These are phyloP conservation scores for Xylaria bambusicola DNA, from an alignment of 495 filamentous ascomycete species.

Conservation along the genomic window DNA sequence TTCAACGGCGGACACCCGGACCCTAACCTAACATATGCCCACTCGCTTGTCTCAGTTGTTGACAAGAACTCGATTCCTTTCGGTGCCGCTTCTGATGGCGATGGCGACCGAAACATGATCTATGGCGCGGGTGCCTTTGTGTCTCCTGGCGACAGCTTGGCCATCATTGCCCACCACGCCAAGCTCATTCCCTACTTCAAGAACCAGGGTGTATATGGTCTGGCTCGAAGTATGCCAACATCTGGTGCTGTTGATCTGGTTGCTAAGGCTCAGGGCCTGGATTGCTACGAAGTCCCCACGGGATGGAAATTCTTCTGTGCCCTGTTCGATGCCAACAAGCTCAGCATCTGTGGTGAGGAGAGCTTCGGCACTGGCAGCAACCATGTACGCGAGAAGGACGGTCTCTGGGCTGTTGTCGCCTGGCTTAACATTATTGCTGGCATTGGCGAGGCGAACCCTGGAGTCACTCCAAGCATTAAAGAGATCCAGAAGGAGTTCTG, in stretches of 20 bases:
- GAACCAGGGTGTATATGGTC: constrained; percentile 91
- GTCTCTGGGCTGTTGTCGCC: constrained; percentile 93
- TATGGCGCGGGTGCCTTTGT: constrained; percentile 96
- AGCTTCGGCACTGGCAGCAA: constrained; percentile 98
- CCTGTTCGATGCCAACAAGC: constrained; percentile 93
- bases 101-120: constrained; percentile 99
- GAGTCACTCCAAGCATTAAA: constrained; percentile 79
- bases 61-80: constrained; percentile 92
- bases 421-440: constrained; percentile 99
- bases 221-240: constrained; percentile 96
- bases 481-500: constrained; percentile 98
- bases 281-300: constrained; percentile 95
- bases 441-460: constrained; percentile 77
- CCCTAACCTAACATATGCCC: constrained; percentile 97
- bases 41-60: constrained; percentile 90
- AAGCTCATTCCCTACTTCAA: constrained; percentile 95
- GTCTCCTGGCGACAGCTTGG: constrained; percentile 92
- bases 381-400: constrained; percentile 98
- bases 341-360: constrained; percentile 98
- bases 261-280: constrained; percentile 86
- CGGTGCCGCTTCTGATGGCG: constrained; percentile 92
- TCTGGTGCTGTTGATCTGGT: constrained; percentile 93
- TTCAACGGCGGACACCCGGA: constrained; percentile 97
- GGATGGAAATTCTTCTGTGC: constrained; percentile 99
- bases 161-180: constrained; percentile 96